Evolutionary conservation across 2,329 filamentous ascomycete genomes (phyloP).

Genomic region (Catunica adiposa): DNA sequence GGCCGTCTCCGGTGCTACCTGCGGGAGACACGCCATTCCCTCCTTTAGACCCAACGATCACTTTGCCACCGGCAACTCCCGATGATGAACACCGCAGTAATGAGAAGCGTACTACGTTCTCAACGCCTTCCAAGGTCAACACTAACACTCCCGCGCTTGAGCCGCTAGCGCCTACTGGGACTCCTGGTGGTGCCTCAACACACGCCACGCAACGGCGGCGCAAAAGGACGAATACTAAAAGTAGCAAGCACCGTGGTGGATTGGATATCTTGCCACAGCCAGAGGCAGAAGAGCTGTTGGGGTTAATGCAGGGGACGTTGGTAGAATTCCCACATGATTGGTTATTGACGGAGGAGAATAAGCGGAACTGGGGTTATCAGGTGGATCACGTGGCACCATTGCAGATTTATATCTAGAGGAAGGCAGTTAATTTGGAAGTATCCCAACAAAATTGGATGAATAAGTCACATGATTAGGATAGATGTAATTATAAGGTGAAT

Average conservation of each 20-base stretch:
- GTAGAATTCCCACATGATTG: conserved; percentile 94
- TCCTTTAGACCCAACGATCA: conserved; percentile 25
- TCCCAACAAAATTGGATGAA: neutral
- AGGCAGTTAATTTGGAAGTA: neutral
- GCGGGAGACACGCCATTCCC: conserved; percentile 31
- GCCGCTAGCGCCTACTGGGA: conserved; percentile 18
- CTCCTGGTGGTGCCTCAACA: conserved; percentile 18
- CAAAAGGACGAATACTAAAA: conserved; percentile 53
- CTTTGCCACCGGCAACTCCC: conserved; percentile 10
- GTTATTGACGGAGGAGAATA: conserved; percentile 78
- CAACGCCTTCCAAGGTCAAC: conserved; percentile 25
- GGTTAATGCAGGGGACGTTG: conserved; percentile 70
- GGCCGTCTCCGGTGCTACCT: conserved; percentile 27
- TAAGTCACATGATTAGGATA: too few species aligned
- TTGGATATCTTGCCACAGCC: conserved; percentile 62
- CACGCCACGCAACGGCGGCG: conserved; percentile 38
- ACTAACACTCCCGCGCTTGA: conserved; percentile 22
- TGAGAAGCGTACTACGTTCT: conserved; percentile 41
- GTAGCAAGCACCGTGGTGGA: conserved; percentile 46
- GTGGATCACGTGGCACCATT: conserved; percentile 90
- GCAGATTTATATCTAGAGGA: conserved; percentile 54
- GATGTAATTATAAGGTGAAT: neutral
- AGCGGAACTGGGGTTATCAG: conserved; percentile 91
- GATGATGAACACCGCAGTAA: conserved; percentile 16
- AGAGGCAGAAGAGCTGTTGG: conserved; percentile 68